These are phyloP conservation scores for Leucogyrophana mollusca DNA, from an alignment of 768 basidiomycete species.

Conservation along the genomic window DNA sequence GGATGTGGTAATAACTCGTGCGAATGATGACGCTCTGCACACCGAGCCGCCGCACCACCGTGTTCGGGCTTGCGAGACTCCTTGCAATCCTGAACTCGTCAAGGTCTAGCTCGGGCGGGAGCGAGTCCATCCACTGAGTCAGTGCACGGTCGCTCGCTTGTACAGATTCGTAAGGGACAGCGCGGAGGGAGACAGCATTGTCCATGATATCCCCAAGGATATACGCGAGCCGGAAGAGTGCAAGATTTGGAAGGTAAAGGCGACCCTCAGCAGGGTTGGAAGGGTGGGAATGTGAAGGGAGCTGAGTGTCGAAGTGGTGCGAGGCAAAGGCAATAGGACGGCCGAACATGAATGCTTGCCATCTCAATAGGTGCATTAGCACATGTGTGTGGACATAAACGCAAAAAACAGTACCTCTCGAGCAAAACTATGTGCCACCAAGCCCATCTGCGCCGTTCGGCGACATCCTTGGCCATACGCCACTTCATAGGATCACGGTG, in stretches of 20 bases:
- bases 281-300: slow-evolving; percentile 64
- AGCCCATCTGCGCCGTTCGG: slow-evolving; percentile 81
- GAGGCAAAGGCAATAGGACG: slow-evolving; percentile 73
- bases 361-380: slow-evolving; percentile 40
- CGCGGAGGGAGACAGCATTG: slow-evolving; percentile 75
- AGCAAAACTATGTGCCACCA: slow-evolving; percentile 89
- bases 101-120: slow-evolving; percentile 71
- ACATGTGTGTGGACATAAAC: slow-evolving; percentile 2
- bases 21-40: slow-evolving; percentile 83
- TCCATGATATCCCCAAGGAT: slow-evolving; percentile 86
- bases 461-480: slow-evolving; percentile 64
- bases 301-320: slow-evolving; percentile 80
- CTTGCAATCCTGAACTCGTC: slow-evolving; percentile 76
- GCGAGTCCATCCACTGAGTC: slow-evolving; percentile 72
- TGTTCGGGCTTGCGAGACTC: slow-evolving; percentile 62
- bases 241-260: slow-evolving; percentile 71
- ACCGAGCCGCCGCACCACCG: slow-evolving; percentile 61
- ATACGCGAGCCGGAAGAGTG: slow-evolving; percentile 73
- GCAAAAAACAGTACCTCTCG: slow-evolving; percentile 55
- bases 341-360: slow-evolving; percentile 89
- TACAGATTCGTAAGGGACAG: slow-evolving; percentile 75
- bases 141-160: slow-evolving; percentile 71
- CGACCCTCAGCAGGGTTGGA: slow-evolving; percentile 53
- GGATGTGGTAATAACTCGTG: slow-evolving; percentile 76
- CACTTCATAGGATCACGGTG: slow-evolving; percentile 85